phyloP scores from a whole-genome alignment of 2,329 filamentous ascomycete species.

The Bisporella sp. region DNA sequence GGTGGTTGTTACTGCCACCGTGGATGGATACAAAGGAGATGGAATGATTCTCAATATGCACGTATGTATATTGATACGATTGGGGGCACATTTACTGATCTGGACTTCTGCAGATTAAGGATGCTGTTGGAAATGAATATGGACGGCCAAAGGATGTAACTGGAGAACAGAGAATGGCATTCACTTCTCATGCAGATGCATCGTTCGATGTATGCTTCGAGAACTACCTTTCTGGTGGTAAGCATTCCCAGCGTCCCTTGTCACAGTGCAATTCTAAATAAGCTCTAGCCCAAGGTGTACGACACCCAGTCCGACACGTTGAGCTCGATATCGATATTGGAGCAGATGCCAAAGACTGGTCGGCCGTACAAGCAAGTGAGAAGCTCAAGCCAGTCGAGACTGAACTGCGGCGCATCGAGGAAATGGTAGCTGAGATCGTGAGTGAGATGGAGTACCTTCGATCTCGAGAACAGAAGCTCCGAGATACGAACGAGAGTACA shows the following conservation, averaged over 20 bases:
- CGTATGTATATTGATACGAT: conserved; percentile 45
- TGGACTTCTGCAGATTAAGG: conserved; percentile 67
- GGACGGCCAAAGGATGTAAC: conserved; percentile 83
- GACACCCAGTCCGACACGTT: conserved; percentile 54
- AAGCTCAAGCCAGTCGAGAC: conserved; percentile 97
- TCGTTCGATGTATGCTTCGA: conserved; percentile 97
- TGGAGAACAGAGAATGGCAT: conserved; percentile 77
- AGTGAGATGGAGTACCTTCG: conserved; percentile 95
- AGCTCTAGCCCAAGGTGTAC: conserved; percentile 13
- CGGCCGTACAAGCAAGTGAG: conserved; percentile 88
- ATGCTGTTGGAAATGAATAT: conserved; percentile 94
- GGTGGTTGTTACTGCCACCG: conserved; percentile 87
- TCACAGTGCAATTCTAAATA: conserved; percentile 1
- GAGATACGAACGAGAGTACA: conserved; percentile 99
- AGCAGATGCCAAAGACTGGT: conserved; percentile 82
- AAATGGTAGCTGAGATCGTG: conserved; percentile 83
- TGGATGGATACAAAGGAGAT: conserved; percentile 81
- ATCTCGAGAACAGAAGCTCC: conserved; percentile 81
- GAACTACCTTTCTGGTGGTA: conserved; percentile 69
- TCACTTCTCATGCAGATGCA: conserved; percentile 85
- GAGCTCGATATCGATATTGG: conserved; percentile 31
- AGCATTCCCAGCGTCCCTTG: conserved; percentile 28
- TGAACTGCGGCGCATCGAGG: conserved; percentile 87
- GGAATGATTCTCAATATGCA: conserved; percentile 92
- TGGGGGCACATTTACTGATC: neutral